Evolutionary conservation across 2,329 filamentous ascomycete genomes (phyloP), one percentile per base, ranked within the genome.

Genomic region (Clonostachys solani): DNA sequence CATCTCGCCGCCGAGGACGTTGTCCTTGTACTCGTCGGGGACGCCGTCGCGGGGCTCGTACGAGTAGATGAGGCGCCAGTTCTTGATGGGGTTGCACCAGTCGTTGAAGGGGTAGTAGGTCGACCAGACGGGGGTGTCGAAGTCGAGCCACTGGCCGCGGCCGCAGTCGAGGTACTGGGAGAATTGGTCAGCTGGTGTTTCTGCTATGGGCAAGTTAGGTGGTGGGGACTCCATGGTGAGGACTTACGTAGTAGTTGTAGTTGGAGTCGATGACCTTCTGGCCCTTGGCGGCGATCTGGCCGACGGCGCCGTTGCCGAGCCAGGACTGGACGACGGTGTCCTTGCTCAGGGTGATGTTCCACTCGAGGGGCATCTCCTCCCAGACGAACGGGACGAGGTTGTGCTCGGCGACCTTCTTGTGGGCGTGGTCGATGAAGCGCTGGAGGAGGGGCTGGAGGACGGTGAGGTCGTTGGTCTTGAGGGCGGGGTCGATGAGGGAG

Each of bases 351-450:
- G 79, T 87, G 42, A 94, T 69, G 60, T 92, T 87, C 86, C 89
- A 95, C 19, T 83, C 74, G 10, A 87, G 71, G 2, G 89, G 72
- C 75, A 94, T 90, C 65, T 95, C 91, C 64, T 96, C 89, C 91
- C 91, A 95, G 1, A 92, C 87, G 18, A 95, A 71, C 0, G 90
- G 89, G 6, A 77, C 79, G 45, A 95, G 68, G 5, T 85, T 85
- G 6, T 77, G 73, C 40, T 75, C 68, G 42, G 81, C 72, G 38
- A 94, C 73, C 42, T 83, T 80, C 33, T 67, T 73, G 63, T 92
- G 87, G 56, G 84, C 83, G 53, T 78, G 76, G 61, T 88, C 79
- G 52, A 95, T 72, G 60, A 95, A 90, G 48, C 77, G 80, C 62
- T 95, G 89, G 61, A 96, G 77, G 18, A 94, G 74, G 3, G 90